phyloP scores from a whole-genome alignment of 2,329 filamentous ascomycete genomes.

The Pyrenophora graminea region DNA sequence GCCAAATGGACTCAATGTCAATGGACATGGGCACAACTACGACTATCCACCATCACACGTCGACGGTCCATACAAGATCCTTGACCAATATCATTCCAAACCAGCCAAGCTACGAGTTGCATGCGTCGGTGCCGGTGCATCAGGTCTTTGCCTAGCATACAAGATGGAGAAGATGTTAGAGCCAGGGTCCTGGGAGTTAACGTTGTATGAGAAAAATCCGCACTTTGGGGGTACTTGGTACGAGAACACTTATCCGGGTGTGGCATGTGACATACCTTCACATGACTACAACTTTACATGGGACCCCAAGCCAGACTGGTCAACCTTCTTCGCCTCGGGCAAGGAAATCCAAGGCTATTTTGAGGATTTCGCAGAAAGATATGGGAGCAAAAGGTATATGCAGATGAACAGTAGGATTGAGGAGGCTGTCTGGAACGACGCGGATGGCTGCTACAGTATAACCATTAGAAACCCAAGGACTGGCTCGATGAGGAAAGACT shows the following conservation, averaged over 20 bases:
- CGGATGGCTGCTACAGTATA: conserved; percentile 47
- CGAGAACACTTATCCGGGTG: conserved; percentile 42
- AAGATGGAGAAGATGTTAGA: conserved; percentile 42
- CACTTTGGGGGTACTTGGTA: conserved; percentile 42
- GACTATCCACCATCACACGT: conserved; percentile 38
- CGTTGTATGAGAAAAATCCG: conserved; percentile 38
- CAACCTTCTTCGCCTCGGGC: conserved; percentile 54
- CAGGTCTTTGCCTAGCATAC: conserved; percentile 39
- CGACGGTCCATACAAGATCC: conserved; percentile 37
- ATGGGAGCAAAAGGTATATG: conserved; percentile 56
- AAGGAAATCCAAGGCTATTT: conserved; percentile 57
- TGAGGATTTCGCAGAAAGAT: conserved; percentile 60
- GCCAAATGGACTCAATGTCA: conserved; percentile 32
- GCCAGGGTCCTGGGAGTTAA: conserved; percentile 37
- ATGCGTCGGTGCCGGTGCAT: conserved; percentile 37
- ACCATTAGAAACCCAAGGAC: conserved; percentile 43
- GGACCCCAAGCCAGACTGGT: conserved; percentile 62
- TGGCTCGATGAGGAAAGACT: conserved; percentile 39
- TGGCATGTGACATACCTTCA: conserved; percentile 42
- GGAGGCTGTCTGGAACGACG: conserved; percentile 51
- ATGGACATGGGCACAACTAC: conserved; percentile 32
- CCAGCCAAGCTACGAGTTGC: conserved; percentile 37
- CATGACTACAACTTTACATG: conserved; percentile 68
- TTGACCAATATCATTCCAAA: conserved; percentile 43
- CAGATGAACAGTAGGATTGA: conserved; percentile 53